These are phyloP conservation scores for Diphasiastrum complanatum DNA, from an alignment of 83 land plant species.

Conservation along the genomic window DNA sequence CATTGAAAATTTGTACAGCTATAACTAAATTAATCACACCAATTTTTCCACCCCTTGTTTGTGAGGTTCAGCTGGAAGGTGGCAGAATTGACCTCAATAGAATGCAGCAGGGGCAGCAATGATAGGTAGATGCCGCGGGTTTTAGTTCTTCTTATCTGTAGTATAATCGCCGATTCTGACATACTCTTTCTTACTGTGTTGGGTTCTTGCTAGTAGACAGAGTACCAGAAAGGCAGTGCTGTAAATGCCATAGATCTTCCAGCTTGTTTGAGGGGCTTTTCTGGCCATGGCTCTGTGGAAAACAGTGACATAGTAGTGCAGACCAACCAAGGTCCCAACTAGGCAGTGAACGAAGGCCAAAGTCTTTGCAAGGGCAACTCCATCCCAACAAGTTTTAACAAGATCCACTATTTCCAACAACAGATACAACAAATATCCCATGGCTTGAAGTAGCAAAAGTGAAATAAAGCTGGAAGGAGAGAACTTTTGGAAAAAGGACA, in stretches of 20 bases:
- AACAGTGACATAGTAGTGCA: slow-evolving; percentile 26
- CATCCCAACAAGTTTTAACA: background rate
- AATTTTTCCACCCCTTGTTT: too few relatives aligned
- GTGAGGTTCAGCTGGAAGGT: too few relatives aligned
- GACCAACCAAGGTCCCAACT: slow-evolving; percentile 1
- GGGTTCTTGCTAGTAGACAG: slow-evolving; percentile 8
- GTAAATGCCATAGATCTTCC: slow-evolving; percentile 15
- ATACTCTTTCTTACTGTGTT: slow-evolving; percentile 20
- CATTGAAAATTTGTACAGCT: too few relatives aligned
- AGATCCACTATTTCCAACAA: slow-evolving; percentile 3
- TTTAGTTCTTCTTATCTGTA: slow-evolving; percentile 21
- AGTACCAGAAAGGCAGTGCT: slow-evolving; percentile 1
- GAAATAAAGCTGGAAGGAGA: too few relatives aligned
- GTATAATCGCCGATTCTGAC: background rate
- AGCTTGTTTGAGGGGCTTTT: slow-evolving; percentile 22
- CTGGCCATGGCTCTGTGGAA: slow-evolving; percentile 28
- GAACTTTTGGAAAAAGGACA: too few relatives aligned
- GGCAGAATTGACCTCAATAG: too few relatives aligned
- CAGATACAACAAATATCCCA: slow-evolving; percentile 19
- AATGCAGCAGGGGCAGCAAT: too few relatives aligned
- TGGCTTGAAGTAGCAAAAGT: slow-evolving; percentile 25
- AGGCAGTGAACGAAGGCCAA: slow-evolving; percentile 9
- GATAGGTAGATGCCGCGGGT: too few relatives aligned
- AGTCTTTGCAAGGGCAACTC: background rate
- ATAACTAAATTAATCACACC: too few relatives aligned